Conservation (phyloP, 2,329 filamentous ascomycete species). For the Alternaria burnsii region DNA sequence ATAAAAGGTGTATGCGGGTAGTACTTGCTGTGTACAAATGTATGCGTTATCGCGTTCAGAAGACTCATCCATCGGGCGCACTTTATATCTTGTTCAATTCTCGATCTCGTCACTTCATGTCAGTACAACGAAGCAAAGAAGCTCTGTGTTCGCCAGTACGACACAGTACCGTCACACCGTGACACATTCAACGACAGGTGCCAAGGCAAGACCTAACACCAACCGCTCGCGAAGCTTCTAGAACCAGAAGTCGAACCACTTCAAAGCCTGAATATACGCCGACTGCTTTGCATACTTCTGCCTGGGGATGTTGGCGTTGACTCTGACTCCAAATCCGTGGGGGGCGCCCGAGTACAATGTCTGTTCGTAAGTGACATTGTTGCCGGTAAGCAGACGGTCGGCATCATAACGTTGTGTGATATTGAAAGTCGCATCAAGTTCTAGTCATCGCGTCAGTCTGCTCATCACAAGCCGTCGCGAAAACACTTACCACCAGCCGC, state of each 20-base stretch:
- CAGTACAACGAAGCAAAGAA: too few relatives aligned
- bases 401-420: conserved; percentile 8
- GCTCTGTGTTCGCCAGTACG: background rate
- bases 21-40: background rate
- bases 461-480: too few relatives aligned
- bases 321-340: conserved; percentile 48
- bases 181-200: background rate
- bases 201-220: background rate
- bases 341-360: conserved; percentile 43
- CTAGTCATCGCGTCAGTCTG: background rate
- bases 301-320: conserved; percentile 38
- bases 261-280: conserved; percentile 47
- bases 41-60: background rate
- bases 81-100: too few relatives aligned
- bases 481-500: conserved; percentile 56
- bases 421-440: background rate
- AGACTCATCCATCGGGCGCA: too few relatives aligned
- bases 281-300: conserved; percentile 50
- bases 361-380: conserved; percentile 46
- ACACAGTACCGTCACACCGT: background rate
- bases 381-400: conserved; percentile 38
- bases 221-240: background rate
- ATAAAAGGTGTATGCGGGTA: background rate
- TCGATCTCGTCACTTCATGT: too few relatives aligned
- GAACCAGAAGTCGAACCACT: conserved; percentile 51